Base-by-base conservation (phyloP, 2,329 filamentous ascomycete genomes). In the Beauveria sp. region DNA sequence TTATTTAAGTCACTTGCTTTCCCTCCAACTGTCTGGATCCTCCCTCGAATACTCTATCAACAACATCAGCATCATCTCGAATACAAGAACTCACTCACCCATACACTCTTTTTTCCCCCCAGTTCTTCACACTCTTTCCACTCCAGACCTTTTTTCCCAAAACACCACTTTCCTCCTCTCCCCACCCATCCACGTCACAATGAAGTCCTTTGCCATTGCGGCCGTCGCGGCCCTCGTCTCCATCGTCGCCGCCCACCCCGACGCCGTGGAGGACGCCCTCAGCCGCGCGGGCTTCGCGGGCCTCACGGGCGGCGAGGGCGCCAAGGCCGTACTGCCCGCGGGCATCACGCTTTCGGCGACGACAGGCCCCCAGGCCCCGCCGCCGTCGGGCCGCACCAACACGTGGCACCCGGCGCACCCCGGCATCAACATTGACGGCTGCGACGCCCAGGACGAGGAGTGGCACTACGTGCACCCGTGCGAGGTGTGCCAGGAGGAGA, bases 391-490 rank as follows among this genome's bases (percentile, higher is more conserved):
- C 64, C 68, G 66, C 66, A 66, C 61, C 65, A 65, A 71, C 65
- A 62, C 72, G 65, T 76, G 71, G 72, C 75, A 77, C 67, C 74
- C 75, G 54, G 62, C 72, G 14, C 75, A 77, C 68, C 64, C 67
- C 31, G 67, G 67, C 42, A 67, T 75, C 61, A 64, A 66, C 66
- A 76, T 76, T 31, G 74, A 76, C 59, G 69, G 66, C 62, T 76
- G 74, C 63, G 72, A 75, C 62, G 64, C 69, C 62, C 64, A 70
- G 51, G 65, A 64, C 38, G 48, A 69, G 40, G 67, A 65, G 31
- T 76, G 75, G 74, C 74, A 77, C 66, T 76, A 68, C 64, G 72
- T 74, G 46, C 71, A 72, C 64, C 69, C 70, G 46, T 71, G 71
- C 63, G 65, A 67, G 62, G 67, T 65, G 60, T 57, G 69, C 62